Base-by-base conservation (phyloP, 129 eudicot genomes). In the Arctium lappa region DNA sequence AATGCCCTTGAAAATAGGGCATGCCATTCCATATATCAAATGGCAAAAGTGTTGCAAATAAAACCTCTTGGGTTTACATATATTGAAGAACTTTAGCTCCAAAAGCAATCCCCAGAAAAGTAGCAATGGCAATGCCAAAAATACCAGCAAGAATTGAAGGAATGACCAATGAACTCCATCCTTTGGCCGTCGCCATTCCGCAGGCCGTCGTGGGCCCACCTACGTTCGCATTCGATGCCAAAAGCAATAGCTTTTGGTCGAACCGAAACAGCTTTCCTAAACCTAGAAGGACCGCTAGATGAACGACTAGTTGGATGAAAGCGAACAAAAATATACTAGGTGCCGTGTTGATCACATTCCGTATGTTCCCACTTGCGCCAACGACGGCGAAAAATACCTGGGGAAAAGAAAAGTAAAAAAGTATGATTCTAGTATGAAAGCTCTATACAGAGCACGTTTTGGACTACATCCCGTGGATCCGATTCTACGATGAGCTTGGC, bases 201-300 rank as follows among this genome's bases (percentile, higher is more conserved):
- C 92, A 88, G 29, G 97, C 97, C 69, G 97, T 92, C 53, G 94
- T 90, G 1, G 97, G 97, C 12, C 94, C 92, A 15, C 94, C 94
- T n/a, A 92, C 90, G 30, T 90, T 92, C 11, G 94, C 97, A 65
- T 92, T 92, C 7, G 97, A 92, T 10, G 94, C 97, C n/a, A 90
- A 29, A 30, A 91, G 92, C 75, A 91, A 73, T 36, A 82, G 73
- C 83, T 80, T 91, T 16, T 63, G 86, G 37, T 91, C 93, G 3
- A 91, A 62, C 39, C 89, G 74, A 15, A 91, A 81, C 77, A 91
- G 48, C 56, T 88, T 91, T 10, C 93, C 93, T 4, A 91, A 13
- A 38, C 97, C 97, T 6, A 91, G 90, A 69, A 91, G 82, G 77
- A 91, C 74, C 2, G 90, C 92, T 2, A 91, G 90, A 83, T 89